Conservation (phyloP, 2,329 filamentous ascomycete genomes). For the Aureobasidium sp. region DNA sequence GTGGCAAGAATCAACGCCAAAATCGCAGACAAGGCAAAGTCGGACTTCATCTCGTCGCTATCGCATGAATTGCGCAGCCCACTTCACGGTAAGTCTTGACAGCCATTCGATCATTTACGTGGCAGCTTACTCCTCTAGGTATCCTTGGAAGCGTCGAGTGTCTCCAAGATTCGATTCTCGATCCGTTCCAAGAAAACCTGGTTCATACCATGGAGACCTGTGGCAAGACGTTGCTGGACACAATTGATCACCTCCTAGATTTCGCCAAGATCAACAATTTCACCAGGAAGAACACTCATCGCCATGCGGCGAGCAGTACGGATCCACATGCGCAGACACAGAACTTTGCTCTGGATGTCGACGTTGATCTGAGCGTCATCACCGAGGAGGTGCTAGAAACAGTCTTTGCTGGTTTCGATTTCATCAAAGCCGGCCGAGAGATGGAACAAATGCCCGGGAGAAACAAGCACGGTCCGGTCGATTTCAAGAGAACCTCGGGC, state of each 20-base stretch:
- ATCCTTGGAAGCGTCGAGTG: slow-evolving; percentile 43
- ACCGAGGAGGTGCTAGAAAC: slow-evolving; percentile 17
- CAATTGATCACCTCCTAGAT: slow-evolving; percentile 32
- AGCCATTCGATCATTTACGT: slow-evolving; percentile 23
- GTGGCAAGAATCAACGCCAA: slow-evolving; percentile 33
- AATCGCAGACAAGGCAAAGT: slow-evolving; percentile 41
- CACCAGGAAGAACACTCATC: slow-evolving; percentile 21
- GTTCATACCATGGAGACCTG: slow-evolving; percentile 37
- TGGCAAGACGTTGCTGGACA: slow-evolving; percentile 31
- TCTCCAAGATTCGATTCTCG: slow-evolving; percentile 37
- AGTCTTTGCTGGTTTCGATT: slow-evolving; percentile 36
- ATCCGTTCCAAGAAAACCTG: slow-evolving; percentile 37
- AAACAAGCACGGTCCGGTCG: not conserved
- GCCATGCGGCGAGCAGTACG: slow-evolving; percentile 21
- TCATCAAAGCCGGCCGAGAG: slow-evolving; percentile 25
- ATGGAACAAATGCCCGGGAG: not conserved
- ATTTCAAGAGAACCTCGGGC: not conserved
- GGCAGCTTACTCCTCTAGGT: not conserved
- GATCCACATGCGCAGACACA: slow-evolving; percentile 3
- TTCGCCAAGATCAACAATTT: slow-evolving; percentile 36
- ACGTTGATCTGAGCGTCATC: slow-evolving; percentile 15
- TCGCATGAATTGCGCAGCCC: slow-evolving; percentile 45
- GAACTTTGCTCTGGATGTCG: slow-evolving; percentile 12
- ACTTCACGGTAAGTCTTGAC: slow-evolving; percentile 31
- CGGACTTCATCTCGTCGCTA: slow-evolving; percentile 44